Conservation (phyloP, 805 yeast species). For the Hanseniaspora meyeri region DNA sequence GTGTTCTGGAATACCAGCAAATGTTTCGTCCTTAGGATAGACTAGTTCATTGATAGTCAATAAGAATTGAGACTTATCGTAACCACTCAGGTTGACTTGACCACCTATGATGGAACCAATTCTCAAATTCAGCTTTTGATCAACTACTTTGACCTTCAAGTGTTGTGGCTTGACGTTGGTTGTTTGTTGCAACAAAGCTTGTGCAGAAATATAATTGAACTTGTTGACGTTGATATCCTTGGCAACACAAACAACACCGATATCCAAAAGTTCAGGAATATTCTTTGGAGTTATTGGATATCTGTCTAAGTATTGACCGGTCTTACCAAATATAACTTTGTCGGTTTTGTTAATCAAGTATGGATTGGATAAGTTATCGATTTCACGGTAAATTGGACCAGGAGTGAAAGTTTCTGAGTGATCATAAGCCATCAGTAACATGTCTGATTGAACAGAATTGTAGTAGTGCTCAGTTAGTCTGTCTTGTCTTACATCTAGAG, state of each 20-base stretch:
- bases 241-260: conserved; percentile 66
- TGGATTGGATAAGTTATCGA: conserved; percentile 81
- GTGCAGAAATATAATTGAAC: conserved; percentile 63
- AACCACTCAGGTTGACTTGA: conserved; percentile 61
- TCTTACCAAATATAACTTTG: conserved; percentile 63
- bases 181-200: conserved; percentile 76
- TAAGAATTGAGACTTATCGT: conserved; percentile 74
- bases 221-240: conserved; percentile 57
- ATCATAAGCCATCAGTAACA: conserved; percentile 61
- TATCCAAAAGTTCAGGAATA: conserved; percentile 57
- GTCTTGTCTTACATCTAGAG: conserved; percentile 64
- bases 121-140: conserved; percentile 75
- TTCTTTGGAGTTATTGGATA: conserved; percentile 53
- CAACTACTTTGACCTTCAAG: conserved; percentile 63
- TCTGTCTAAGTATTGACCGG: conserved; percentile 62
- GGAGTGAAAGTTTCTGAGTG: conserved; percentile 43
- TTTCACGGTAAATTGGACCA: conserved; percentile 58
- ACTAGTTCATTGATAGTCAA: conserved; percentile 82
- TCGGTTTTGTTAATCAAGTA: conserved; percentile 75
- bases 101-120: conserved; percentile 89
- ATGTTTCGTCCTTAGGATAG: conserved; percentile 83
- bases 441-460: conserved; percentile 62
- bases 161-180: conserved; percentile 79
- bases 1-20: conserved; percentile 59
- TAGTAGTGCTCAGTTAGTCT: conserved; percentile 65